Evolutionary conservation across 2,329 filamentous ascomycete genomes (phyloP).

Genomic region (Diaporthe vaccinii): DNA sequence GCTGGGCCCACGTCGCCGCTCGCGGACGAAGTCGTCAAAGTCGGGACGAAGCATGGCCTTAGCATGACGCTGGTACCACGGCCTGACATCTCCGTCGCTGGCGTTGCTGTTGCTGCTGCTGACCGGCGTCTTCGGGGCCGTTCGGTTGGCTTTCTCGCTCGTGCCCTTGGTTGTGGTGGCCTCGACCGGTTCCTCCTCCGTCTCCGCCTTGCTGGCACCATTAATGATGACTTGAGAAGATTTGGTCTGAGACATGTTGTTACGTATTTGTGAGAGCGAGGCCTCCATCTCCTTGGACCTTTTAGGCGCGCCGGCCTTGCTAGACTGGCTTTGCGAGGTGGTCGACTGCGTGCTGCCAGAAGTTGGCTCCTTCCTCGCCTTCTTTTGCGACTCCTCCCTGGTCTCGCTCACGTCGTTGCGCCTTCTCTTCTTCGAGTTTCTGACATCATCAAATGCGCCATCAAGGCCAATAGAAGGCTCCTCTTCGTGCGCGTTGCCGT

Average conservation of each 20-base stretch:
- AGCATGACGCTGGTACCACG: conserved; percentile 37
- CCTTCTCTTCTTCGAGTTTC: conserved; percentile 32
- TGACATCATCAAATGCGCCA: conserved; percentile 32
- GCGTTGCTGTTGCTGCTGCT: conserved; percentile 1
- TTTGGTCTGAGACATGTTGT: conserved; percentile 36
- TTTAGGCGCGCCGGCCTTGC: background rate
- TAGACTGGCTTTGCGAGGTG: conserved; percentile 2
- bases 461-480: conserved; percentile 10
- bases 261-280: conserved; percentile 5
- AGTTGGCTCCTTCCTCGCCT: conserved; percentile 32
- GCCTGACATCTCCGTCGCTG: conserved; percentile 2
- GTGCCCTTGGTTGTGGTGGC: background rate
- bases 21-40: conserved; percentile 36
- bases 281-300: conserved; percentile 8
- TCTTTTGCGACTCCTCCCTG: conserved; percentile 31
- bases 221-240: background rate
- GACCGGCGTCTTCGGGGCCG: background rate
- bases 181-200: background rate
- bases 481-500: background rate
- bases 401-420: background rate
- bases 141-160: background rate
- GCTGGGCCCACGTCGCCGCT: conserved; percentile 3
- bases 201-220: conserved; percentile 5
- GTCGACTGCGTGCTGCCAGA: background rate
- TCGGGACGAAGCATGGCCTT: conserved; percentile 34